Conservation (phyloP, 345 rosid species). For the Gossypium australe region DNA sequence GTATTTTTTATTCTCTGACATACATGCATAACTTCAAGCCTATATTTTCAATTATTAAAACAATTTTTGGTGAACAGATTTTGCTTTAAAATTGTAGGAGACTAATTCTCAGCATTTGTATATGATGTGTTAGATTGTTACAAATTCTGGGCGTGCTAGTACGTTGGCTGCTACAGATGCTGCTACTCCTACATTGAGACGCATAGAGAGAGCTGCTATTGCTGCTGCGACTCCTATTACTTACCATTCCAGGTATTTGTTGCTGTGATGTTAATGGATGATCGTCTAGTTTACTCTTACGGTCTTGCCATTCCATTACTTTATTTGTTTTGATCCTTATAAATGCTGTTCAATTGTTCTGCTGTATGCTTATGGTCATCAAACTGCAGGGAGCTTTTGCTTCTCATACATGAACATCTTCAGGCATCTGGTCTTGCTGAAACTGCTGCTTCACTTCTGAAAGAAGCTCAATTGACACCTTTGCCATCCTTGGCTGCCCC, state of each 20-base stretch:
- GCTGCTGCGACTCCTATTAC: constrained; percentile 98
- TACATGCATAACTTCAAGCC: not conserved
- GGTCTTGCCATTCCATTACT: not conserved
- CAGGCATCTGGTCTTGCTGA: constrained; percentile 79
- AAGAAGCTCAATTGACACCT: constrained; percentile 90
- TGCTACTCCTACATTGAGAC: constrained; percentile 92
- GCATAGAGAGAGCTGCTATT: constrained; percentile 97
- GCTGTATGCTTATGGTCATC: constrained; percentile 6
- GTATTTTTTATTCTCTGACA: not conserved
- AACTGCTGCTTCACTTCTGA: constrained; percentile 61
- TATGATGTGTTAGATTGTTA: constrained; percentile 63
- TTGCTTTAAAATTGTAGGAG: not conserved
- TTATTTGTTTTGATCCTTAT: not conserved
- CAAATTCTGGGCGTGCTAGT: constrained; percentile 93
- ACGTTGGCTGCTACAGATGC: constrained; percentile 97
- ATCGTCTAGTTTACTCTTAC: not conserved
- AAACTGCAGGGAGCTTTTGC: constrained; percentile 76
- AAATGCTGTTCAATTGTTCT: not conserved
- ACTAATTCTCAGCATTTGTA: constrained; percentile 12
- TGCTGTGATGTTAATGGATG: not conserved
- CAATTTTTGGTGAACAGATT: not conserved
- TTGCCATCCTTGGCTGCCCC: constrained; percentile 63
- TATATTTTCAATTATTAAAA: not conserved
- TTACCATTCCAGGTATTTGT: constrained; percentile 61
- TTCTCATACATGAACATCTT: constrained; percentile 92